These are phyloP conservation scores for Septoria linicola DNA, from an alignment of 2,329 filamentous ascomycete genomes.

Conservation along the genomic window DNA sequence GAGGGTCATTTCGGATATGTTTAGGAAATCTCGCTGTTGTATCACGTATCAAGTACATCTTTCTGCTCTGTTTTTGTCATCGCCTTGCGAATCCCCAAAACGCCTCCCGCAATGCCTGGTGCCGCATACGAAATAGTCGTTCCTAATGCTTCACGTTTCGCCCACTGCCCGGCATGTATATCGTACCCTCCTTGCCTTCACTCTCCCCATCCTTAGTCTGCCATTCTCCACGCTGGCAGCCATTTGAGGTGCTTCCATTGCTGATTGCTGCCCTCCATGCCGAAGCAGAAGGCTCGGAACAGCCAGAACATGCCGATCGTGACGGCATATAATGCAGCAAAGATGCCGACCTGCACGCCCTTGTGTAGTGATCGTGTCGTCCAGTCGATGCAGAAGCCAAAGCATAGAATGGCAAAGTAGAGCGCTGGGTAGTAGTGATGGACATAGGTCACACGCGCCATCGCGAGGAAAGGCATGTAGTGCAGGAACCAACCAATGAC, in stretches of 20 bases:
- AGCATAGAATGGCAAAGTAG: constrained; percentile 89
- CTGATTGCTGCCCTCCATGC: constrained; percentile 81
- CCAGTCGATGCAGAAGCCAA: constrained; percentile 89
- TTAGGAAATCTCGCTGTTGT: no score
- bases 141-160: not conserved
- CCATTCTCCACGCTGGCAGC: constrained; percentile 83
- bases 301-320: constrained; percentile 81
- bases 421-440: constrained; percentile 99
- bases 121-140: constrained; percentile 5
- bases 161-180: constrained; percentile 7
- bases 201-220: constrained; percentile 32
- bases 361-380: constrained; percentile 66
- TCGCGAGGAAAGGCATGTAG: constrained; percentile 91
- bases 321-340: constrained; percentile 68
- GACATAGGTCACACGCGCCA: constrained; percentile 98
- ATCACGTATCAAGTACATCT: constrained; percentile 18
- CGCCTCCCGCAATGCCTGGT: constrained; percentile 18
- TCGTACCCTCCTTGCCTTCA: not conserved
- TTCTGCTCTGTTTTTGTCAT: constrained; percentile 14
- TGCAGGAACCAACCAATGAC: constrained; percentile 93
- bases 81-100: constrained; percentile 11
- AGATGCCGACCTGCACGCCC: constrained; percentile 66
- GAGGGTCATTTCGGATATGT: no score
- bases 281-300: constrained; percentile 94
- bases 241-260: constrained; percentile 93